phyloP scores from a whole-genome alignment of 2,329 filamentous ascomycete species.

The Blastomyces percursus region DNA sequence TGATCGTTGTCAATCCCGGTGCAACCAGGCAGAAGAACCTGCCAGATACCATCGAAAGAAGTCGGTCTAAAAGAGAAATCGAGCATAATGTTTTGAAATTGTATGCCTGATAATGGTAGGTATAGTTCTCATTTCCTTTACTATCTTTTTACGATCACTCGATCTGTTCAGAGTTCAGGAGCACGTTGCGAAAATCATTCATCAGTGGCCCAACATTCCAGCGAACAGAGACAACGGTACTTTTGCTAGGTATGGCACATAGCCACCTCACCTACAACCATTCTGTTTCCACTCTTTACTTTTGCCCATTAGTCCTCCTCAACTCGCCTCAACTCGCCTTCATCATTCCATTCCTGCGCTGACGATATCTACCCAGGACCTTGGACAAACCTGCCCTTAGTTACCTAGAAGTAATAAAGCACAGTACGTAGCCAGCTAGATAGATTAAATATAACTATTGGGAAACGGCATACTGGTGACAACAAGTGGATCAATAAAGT shows the following conservation, averaged over 20 bases:
- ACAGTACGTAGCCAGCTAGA: neutral
- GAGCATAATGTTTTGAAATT: no score
- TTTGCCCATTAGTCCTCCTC: neutral
- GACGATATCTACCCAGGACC: neutral
- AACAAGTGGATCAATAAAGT: neutral
- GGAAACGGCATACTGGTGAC: neutral
- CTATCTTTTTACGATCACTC: no score
- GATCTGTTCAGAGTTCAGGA: no score
- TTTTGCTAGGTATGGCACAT: neutral
- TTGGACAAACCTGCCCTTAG: neutral
- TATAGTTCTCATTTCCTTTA: no score
- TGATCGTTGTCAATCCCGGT: no score
- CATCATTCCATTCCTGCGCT: neutral
- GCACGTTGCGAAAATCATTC: no score
- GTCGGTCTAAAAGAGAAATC: no score
- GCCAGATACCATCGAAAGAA: no score
- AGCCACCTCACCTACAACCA: neutral
- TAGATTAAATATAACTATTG: neutral
- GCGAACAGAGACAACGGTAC: no score
- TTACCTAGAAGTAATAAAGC: neutral
- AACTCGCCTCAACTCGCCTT: neutral
- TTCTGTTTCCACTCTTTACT: neutral
- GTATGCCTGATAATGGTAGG: no score
- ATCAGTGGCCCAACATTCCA: no score
- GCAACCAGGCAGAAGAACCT: no score